Evolutionary conservation across 352 stramenopile genomes (phyloP), one percentile per base, ranked within the genome.

Genomic region (Phytophthora pluvialis): DNA sequence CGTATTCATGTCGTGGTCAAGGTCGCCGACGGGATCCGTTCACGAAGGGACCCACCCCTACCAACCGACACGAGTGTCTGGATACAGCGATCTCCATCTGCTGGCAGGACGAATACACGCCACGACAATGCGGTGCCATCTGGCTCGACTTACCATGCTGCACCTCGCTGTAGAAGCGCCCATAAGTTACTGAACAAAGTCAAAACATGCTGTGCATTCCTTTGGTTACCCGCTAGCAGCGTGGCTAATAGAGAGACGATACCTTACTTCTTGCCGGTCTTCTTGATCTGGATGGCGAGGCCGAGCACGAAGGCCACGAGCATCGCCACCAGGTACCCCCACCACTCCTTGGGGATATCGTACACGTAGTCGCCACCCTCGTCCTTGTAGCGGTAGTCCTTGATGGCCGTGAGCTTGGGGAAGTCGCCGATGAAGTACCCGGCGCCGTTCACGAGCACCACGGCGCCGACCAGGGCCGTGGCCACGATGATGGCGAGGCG

Each of bases 361-460:
- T 87, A 87, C 35, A 72, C 55, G 45, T 62, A 82, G 40, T 80
- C 61, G 31, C 72, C 75, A 13, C 53, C 26, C 25, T 67, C 61
- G 53, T 77, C 60, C 52, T 76, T 61, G 21, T 72, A 67, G 28
- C 66, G 68, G 60, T 81, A 83, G 11, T 68, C 46, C 60, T 77
- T 70, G 35, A 86, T 70, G 49, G 72, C 57, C 9, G 60, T 72
- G 13, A 71, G 66, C 28, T 59, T 69, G 15, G 81, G 79, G 55
- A 83, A 89, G 65, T 83, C 36, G 21, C 78, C 78, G 11, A 75
- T 77, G 44, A 89, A 91, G 60, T 91, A 90, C 3, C 84, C 84
- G 2, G 83, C 59, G 29, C 83, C 81, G 66, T 79, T 86, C 10
- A 86, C 59, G 0, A 73, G 42, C 21, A 86, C 42, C 10, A 74